phyloP scores from a whole-genome alignment of 768 basidiomycete species.

The Russula brevipes region DNA sequence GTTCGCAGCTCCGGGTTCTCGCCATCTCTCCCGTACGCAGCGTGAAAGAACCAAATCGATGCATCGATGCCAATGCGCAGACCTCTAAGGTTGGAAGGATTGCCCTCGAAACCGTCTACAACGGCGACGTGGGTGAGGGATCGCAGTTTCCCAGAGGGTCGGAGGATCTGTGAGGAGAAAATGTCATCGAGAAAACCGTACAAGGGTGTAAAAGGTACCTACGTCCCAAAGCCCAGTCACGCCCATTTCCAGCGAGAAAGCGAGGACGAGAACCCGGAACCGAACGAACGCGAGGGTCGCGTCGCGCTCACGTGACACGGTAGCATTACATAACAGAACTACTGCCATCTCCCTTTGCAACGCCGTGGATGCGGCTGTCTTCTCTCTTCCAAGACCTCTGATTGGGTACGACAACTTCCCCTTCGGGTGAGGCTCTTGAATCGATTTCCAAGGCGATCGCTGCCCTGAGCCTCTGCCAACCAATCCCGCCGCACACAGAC shows the following conservation, averaged over 20 bases:
- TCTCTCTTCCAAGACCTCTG: too few relatives aligned
- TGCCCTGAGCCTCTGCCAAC: too few relatives aligned
- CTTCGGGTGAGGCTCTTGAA: too few relatives aligned
- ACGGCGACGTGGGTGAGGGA: conserved; percentile 76
- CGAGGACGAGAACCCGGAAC: too few relatives aligned
- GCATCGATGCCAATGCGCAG: conserved; percentile 86
- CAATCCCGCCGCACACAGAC: too few relatives aligned
- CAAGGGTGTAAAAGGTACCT: neutral
- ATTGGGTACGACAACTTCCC: too few relatives aligned
- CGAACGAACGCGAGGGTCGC: too few relatives aligned
- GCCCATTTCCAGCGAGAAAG: conserved; percentile 7
- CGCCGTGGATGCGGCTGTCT: too few relatives aligned
- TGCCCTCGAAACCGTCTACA: conserved; percentile 66
- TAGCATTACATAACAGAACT: too few relatives aligned
- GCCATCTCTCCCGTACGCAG: conserved; percentile 66
- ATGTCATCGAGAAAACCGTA: conserved; percentile 25
- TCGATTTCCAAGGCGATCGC: too few relatives aligned
- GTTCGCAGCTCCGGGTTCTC: conserved; percentile 86
- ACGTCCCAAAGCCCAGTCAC: conserved; percentile 26
- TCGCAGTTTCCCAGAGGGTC: conserved; percentile 63
- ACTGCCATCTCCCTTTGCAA: too few relatives aligned
- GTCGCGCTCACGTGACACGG: too few relatives aligned
- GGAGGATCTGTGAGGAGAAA: conserved; percentile 45
- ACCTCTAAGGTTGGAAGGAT: conserved; percentile 59
- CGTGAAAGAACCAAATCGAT: conserved; percentile 77